Evolutionary conservation across 495 filamentous ascomycete species (phyloP).

Genomic region (Penicillium longicatenatum): DNA sequence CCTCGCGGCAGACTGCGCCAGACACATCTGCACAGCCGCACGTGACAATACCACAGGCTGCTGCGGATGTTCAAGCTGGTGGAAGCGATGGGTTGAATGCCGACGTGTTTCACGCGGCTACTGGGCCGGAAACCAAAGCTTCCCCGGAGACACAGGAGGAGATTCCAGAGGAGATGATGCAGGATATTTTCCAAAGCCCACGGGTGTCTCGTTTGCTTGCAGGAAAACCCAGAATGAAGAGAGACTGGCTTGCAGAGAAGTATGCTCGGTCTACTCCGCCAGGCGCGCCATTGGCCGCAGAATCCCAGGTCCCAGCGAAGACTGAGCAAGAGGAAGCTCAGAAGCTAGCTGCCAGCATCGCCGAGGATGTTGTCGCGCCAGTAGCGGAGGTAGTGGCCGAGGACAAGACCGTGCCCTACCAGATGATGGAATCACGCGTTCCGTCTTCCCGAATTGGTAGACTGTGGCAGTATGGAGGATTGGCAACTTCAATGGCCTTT

Average conservation of each 20-base stretch:
- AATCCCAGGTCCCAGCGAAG: constrained; percentile 6
- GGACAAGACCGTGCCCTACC: constrained; percentile 48
- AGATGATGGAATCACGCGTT: constrained; percentile 86
- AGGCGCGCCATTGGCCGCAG: neutral
- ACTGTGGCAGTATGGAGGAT: constrained; percentile 90
- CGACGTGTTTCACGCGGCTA: constrained; percentile 55
- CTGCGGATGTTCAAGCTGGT: constrained; percentile 46
- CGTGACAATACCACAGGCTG: constrained; percentile 59
- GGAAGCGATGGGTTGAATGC: constrained; percentile 53
- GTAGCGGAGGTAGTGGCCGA: constrained; percentile 14
- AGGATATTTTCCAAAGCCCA: constrained; percentile 62
- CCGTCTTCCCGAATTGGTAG: constrained; percentile 84
- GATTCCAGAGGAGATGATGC: constrained; percentile 58
- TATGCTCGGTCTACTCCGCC: neutral
- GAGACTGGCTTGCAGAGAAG: constrained; percentile 19
- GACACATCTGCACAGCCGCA: constrained; percentile 58
- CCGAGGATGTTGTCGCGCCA: constrained; percentile 27
- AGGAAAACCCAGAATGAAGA: constrained; percentile 25
- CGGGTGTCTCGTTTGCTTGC: constrained; percentile 58
- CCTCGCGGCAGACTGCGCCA: constrained; percentile 44
- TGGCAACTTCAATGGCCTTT: constrained; percentile 93
- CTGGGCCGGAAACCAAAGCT: constrained; percentile 19
- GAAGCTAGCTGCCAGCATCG: constrained; percentile 22
- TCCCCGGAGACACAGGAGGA: constrained; percentile 37
- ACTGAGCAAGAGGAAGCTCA: constrained; percentile 23